Percentiles rank a stretch among this genome's conserved stretches.
phyloP scores from a whole-genome alignment of 2,329 filamentous ascomycete species.

The Clonostachys rhizophaga region DNA sequence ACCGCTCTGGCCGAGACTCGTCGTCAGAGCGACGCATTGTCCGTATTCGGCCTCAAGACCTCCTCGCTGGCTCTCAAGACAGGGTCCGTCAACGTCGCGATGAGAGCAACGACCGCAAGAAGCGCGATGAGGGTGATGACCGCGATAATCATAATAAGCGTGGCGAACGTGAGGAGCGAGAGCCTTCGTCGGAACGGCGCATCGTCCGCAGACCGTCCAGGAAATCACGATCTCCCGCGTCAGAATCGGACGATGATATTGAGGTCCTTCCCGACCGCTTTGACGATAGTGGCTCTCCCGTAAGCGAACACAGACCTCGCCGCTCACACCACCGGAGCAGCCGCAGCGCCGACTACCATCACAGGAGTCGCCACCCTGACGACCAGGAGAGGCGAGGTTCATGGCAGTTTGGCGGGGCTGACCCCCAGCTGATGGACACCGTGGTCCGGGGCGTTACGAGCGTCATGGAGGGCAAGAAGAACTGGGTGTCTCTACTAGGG shows the following conservation, averaged over 20 bases:
- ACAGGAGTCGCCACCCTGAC: slow-evolving; percentile 19
- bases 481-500: slow-evolving; percentile 2
- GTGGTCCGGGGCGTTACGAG: slow-evolving; percentile 5
- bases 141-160: too few relatives aligned
- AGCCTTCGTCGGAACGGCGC: slow-evolving; percentile 23
- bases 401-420: slow-evolving; percentile 40
- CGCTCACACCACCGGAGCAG: slow-evolving; percentile 20
- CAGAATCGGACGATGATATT: slow-evolving; percentile 20
- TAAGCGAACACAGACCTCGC: slow-evolving; percentile 17
- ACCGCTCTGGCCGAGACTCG: too few relatives aligned
- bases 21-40: too few relatives aligned
- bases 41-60: too few relatives aligned
- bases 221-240: slow-evolving; percentile 11
- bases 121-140: too few relatives aligned
- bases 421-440: slow-evolving; percentile 20
- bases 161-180: too few relatives aligned
- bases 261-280: slow-evolving; percentile 43
- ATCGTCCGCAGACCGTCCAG: slow-evolving; percentile 17
- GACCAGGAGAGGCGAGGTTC: slow-evolving; percentile 31
- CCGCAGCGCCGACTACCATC: slow-evolving; percentile 36
- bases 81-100: too few relatives aligned
- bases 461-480: slow-evolving; percentile 3
- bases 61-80: too few relatives aligned
- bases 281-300: slow-evolving; percentile 33
- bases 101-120: too few relatives aligned